These are phyloP conservation scores for Emericellopsis atlantica DNA, from an alignment of 2,329 filamentous ascomycete genomes.

Conservation along the genomic window DNA sequence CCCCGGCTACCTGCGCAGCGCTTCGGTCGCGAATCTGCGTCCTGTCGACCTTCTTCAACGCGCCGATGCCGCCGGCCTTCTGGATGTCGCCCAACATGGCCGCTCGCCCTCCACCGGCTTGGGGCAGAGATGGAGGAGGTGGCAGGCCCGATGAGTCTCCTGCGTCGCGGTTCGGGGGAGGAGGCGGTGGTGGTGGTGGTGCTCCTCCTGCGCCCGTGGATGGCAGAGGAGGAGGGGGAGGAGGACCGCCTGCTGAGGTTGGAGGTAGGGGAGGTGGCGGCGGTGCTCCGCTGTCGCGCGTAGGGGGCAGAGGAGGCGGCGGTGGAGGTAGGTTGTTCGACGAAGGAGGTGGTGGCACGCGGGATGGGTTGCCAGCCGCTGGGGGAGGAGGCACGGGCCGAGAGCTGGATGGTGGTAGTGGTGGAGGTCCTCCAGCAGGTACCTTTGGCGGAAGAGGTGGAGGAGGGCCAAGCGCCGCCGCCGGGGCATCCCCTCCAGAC, in stretches of 20 bases:
- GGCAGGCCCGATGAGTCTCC: conserved; percentile 43
- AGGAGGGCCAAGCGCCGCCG: conserved; percentile 14
- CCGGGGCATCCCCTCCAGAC: conserved; percentile 14
- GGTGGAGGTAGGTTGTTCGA: conserved; percentile 9
- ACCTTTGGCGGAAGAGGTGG: conserved; percentile 36
- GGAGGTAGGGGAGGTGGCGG: conserved; percentile 31
- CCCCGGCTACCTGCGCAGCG: conserved; percentile 38
- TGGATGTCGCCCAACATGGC: conserved; percentile 63
- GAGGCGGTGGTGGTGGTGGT: conserved; percentile 22
- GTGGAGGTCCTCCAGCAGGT: conserved; percentile 28
- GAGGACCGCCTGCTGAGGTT: conserved; percentile 7
- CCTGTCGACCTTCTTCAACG: conserved; percentile 66
- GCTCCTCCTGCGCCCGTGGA: conserved; percentile 15
- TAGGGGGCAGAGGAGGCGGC: conserved; percentile 20
- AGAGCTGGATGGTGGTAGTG: conserved; percentile 36
- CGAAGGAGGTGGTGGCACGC: conserved; percentile 21
- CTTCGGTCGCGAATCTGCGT: conserved; percentile 61
- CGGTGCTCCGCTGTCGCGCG: background rate
- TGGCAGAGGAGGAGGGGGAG: conserved; percentile 23
- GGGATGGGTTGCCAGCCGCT: conserved; percentile 22
- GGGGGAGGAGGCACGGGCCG: conserved; percentile 42
- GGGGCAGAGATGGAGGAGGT: conserved; percentile 23
- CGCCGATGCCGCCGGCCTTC: conserved; percentile 50
- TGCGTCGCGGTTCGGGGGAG: conserved; percentile 44
- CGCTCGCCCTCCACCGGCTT: conserved; percentile 32